Percentiles rank a stretch among this genome's conserved stretches.
Conservation (phyloP, 108 stramenopile genomes). For the Bacterosira constricta region DNA sequence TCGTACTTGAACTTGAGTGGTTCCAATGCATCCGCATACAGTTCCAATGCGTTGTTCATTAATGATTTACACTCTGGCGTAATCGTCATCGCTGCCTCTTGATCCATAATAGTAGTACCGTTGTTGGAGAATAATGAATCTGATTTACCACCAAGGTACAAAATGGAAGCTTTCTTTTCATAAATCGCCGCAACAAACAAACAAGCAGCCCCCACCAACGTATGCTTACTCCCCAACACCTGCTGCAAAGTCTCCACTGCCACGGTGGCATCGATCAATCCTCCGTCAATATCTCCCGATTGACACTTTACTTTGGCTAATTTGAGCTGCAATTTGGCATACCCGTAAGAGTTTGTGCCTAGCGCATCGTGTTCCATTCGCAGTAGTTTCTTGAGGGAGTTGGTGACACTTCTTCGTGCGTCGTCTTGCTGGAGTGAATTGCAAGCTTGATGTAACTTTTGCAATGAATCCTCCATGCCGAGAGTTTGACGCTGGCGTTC, state of each 20-base stretch:
- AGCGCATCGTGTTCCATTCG: conserved; percentile 39
- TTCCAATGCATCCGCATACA: conserved; percentile 40
- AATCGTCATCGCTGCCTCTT: neutral
- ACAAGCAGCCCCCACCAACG: conserved; percentile 35
- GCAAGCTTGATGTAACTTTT: conserved; percentile 3
- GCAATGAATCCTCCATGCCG: conserved; percentile 17
- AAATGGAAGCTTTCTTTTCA: conserved; percentile 19
- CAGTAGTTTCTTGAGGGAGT: conserved; percentile 15
- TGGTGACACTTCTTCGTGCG: conserved; percentile 24
- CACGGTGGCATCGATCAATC: conserved; percentile 28
- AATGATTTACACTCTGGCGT: conserved; percentile 26
- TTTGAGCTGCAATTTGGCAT: conserved; percentile 38
- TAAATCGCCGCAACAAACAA: conserved; percentile 39
- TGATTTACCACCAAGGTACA: neutral
- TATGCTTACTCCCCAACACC: conserved; percentile 27
- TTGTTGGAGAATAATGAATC: neutral
- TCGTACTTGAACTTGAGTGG: conserved; percentile 35
- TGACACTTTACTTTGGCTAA: conserved; percentile 38
- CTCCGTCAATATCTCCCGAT: conserved; percentile 37
- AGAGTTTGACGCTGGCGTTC: neutral
- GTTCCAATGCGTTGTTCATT: conserved; percentile 41
- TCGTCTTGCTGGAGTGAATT: conserved; percentile 6
- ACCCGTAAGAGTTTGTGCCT: conserved; percentile 40
- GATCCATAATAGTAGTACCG: neutral
- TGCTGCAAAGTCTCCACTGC: conserved; percentile 21